A percentile compares a stretch with the other conserved stretches of the same genome.
phyloP scores from a whole-genome alignment of 2,329 filamentous ascomycete genomes.

The Calonectria montana region DNA sequence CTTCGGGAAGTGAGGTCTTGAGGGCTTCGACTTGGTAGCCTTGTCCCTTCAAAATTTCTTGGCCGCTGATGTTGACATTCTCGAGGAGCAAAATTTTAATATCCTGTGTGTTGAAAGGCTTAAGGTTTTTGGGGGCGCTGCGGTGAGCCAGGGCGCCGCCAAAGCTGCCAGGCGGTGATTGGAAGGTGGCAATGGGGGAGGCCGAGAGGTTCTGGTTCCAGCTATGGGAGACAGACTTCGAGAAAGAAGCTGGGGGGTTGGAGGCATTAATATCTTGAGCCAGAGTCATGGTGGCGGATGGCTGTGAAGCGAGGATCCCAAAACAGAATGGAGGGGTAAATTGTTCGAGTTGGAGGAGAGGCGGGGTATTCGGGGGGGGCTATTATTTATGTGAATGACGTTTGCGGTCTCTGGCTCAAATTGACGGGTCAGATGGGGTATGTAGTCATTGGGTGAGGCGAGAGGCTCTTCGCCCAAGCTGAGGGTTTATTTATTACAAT shows the following conservation, averaged over 20 bases:
- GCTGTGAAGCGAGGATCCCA: slow-evolving; percentile 37
- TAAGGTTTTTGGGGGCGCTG: slow-evolving; percentile 77
- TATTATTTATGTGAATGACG: slow-evolving; percentile 17
- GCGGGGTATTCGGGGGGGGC: slow-evolving; percentile 11
- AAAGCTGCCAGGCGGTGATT: slow-evolving; percentile 77
- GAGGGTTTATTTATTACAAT: slow-evolving; percentile 16
- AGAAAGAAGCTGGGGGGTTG: slow-evolving; percentile 48
- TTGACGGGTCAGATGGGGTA: slow-evolving; percentile 2
- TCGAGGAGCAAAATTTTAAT: slow-evolving; percentile 97
- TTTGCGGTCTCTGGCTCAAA: slow-evolving; percentile 5
- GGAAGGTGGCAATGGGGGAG: slow-evolving; percentile 80
- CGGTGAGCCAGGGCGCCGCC: slow-evolving; percentile 54
- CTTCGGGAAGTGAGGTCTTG: slow-evolving; percentile 90
- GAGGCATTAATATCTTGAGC: slow-evolving; percentile 58
- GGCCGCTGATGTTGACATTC: slow-evolving; percentile 93
- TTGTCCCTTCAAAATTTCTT: slow-evolving; percentile 83
- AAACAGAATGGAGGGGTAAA: slow-evolving; percentile 11
- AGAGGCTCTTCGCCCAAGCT: neutral
- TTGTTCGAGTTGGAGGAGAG: neutral
- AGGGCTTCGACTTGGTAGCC: slow-evolving; percentile 96
- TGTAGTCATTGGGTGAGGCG: neutral
- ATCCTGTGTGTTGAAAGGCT: slow-evolving; percentile 95
- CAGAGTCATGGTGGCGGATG: slow-evolving; percentile 52
- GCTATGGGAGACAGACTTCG: slow-evolving; percentile 64
- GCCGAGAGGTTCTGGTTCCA: slow-evolving; percentile 73